Percentiles rank a stretch among this genome's conserved stretches.
phyloP scores from a whole-genome alignment of 306 rosid species.

The Vigna radiata region DNA sequence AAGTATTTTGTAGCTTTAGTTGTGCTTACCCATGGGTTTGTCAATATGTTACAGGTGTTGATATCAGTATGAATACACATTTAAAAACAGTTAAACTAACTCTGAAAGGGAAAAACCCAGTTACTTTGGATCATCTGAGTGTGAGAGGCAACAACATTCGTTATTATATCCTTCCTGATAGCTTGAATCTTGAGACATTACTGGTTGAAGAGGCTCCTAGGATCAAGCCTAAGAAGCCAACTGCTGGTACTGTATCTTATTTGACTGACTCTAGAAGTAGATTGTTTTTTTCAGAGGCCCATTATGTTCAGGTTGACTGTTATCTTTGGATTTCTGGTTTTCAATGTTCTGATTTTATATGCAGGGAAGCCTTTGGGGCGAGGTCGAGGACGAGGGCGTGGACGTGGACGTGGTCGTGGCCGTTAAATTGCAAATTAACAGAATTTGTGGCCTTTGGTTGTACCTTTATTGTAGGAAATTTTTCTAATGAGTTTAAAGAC shows the following conservation, averaged over 20 bases:
- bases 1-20: slow-evolving; percentile 35
- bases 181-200: slow-evolving; percentile 58
- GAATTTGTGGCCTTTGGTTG: slow-evolving; percentile 55
- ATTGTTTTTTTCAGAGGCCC: not conserved
- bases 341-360: slow-evolving; percentile 30
- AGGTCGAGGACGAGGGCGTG: slow-evolving; percentile 86
- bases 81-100: slow-evolving; percentile 93
- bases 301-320: not conserved
- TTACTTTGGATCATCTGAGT: slow-evolving; percentile 92
- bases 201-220: slow-evolving; percentile 68
- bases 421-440: slow-evolving; percentile 50
- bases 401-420: slow-evolving; percentile 87
- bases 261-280: not conserved
- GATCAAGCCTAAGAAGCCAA: slow-evolving; percentile 95
- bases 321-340: slow-evolving; percentile 4
- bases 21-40: slow-evolving; percentile 45
- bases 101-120: slow-evolving; percentile 92
- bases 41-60: slow-evolving; percentile 59
- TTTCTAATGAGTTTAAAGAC: slow-evolving; percentile 49
- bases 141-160: slow-evolving; percentile 95
- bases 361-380: slow-evolving; percentile 87
- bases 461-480: slow-evolving; percentile 56
- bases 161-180: slow-evolving; percentile 69
- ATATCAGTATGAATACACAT: slow-evolving; percentile 74
- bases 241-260: slow-evolving; percentile 70